Percentiles rank a stretch among this genome's conserved stretches.
phyloP scores from a whole-genome alignment of 345 rosid genomes.

The Lenwebbia sp. region DNA sequence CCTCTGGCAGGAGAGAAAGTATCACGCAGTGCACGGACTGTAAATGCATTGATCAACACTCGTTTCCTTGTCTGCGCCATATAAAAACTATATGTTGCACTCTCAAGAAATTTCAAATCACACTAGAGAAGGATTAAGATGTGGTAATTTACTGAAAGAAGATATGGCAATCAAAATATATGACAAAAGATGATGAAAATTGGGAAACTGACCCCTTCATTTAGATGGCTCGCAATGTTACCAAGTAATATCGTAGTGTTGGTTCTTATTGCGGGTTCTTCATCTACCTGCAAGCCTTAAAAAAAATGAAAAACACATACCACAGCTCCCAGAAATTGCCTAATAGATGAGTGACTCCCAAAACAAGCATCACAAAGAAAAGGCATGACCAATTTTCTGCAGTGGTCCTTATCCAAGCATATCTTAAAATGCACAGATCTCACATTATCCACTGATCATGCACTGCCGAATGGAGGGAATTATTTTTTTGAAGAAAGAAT shows the following conservation, averaged over 20 bases:
- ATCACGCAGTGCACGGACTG: conserved; percentile 96
- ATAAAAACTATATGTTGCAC: not conserved
- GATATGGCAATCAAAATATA: not conserved
- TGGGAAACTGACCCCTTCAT: conserved; percentile 65
- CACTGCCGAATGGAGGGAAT: not conserved
- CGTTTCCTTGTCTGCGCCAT: conserved; percentile 77
- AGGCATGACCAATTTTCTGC: not conserved
- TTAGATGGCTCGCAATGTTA: conserved; percentile 77
- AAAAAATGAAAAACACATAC: not conserved
- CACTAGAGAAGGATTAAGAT: not conserved
- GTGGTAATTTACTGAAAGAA: not conserved
- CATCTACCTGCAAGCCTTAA: conserved; percentile 66
- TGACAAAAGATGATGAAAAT: not conserved
- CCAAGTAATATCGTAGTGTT: conserved; percentile 98
- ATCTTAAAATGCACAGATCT: not conserved
- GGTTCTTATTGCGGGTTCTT: conserved; percentile 96
- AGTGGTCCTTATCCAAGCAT: not conserved
- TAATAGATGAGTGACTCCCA: not conserved
- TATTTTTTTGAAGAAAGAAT: not conserved
- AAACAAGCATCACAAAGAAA: not conserved
- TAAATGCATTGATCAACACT: conserved; percentile 95
- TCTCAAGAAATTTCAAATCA: not conserved
- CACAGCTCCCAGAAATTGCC: not conserved
- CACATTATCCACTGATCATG: not conserved
- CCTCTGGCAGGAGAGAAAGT: conserved; percentile 97